Conservation (phyloP, 495 filamentous ascomycete genomes). For the Daldinia vernicosa region DNA sequence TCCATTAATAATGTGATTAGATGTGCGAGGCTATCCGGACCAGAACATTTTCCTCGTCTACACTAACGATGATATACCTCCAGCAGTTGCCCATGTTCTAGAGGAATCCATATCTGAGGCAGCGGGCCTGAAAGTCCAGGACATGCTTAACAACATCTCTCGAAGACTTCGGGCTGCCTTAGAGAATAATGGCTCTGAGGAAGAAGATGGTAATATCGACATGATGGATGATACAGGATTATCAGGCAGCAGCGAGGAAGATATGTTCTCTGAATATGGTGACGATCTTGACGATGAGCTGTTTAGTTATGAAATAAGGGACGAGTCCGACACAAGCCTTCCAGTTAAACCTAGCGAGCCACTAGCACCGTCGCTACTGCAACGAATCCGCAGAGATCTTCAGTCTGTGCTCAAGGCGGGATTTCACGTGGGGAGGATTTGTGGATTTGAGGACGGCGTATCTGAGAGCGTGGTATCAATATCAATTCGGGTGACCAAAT, state of each 20-base stretch:
- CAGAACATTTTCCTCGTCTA: slow-evolving; percentile 49
- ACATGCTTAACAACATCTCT: slow-evolving; percentile 41
- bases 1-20: slow-evolving; percentile 30
- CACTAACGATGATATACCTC: slow-evolving; percentile 49
- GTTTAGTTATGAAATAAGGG: not conserved
- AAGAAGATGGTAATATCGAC: slow-evolving; percentile 38
- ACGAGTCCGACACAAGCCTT: not conserved
- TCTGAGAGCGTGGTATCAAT: slow-evolving; percentile 65
- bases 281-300: not conserved
- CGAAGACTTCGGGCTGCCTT: slow-evolving; percentile 39
- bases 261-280: slow-evolving; percentile 18
- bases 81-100: slow-evolving; percentile 39
- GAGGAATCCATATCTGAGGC: slow-evolving; percentile 35
- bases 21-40: slow-evolving; percentile 44
- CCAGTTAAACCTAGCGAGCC: not conserved
- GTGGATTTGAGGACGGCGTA: slow-evolving; percentile 52
- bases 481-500: slow-evolving; percentile 71
- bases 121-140: slow-evolving; percentile 32
- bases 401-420: slow-evolving; percentile 68
- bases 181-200: slow-evolving; percentile 6
- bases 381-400: slow-evolving; percentile 70
- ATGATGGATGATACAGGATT: slow-evolving; percentile 49
- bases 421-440: slow-evolving; percentile 76
- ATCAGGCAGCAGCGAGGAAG: slow-evolving; percentile 43
- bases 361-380: slow-evolving; percentile 14